These are phyloP conservation scores for Aspergillus japonicus DNA, from an alignment of 2,329 filamentous ascomycete species.

Conservation along the genomic window DNA sequence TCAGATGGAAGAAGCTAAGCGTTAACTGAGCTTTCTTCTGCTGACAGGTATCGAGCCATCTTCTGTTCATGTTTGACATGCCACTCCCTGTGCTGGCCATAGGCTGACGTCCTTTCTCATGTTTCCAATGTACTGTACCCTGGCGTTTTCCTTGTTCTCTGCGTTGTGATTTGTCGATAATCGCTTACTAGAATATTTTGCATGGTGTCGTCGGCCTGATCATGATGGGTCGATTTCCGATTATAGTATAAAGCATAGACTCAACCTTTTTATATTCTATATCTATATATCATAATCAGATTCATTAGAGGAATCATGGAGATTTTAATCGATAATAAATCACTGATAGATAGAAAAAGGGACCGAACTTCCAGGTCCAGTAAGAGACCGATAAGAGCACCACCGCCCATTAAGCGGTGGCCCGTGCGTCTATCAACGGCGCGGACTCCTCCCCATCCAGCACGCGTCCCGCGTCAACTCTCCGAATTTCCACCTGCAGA, in stretches of 20 bases:
- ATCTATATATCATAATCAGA: background rate
- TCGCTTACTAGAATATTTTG: background rate
- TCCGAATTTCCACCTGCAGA: background rate
- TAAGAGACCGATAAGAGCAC: too few species aligned
- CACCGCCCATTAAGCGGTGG: slow-evolving; percentile 30
- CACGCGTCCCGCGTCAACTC: slow-evolving; percentile 23
- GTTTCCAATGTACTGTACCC: background rate
- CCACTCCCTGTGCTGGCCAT: slow-evolving; percentile 21
- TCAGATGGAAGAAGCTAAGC: slow-evolving; percentile 5
- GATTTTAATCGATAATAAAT: too few species aligned
- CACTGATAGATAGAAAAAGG: background rate
- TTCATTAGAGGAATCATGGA: too few species aligned
- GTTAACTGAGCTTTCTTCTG: background rate
- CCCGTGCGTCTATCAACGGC: slow-evolving; percentile 26
- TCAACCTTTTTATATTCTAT: background rate
- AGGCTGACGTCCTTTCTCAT: slow-evolving; percentile 12
- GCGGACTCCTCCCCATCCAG: background rate
- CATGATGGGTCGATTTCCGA: slow-evolving; percentile 1
- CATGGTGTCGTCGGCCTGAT: slow-evolving; percentile 3
- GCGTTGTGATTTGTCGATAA: background rate
- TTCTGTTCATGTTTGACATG: background rate
- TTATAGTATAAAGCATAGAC: slow-evolving; percentile 7
- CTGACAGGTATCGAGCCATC: background rate
- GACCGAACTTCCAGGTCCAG: background rate
- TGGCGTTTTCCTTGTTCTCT: background rate